Conservation (phyloP, 345 rosid genomes). For the Camelina laxa region DNA sequence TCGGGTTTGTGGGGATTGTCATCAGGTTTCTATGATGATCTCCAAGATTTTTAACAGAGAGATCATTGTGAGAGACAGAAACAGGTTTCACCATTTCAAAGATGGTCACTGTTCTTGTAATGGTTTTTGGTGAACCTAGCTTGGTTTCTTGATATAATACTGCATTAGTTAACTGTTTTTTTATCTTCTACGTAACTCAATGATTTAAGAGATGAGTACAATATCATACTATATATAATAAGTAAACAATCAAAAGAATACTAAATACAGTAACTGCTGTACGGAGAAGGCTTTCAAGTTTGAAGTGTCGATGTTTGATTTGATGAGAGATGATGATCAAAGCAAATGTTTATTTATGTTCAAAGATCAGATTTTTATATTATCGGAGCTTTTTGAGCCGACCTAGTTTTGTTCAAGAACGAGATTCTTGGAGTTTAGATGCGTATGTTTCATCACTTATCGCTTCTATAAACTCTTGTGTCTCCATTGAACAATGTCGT, state of each 20-base stretch:
- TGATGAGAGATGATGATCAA: slow-evolving; percentile 22
- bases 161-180: no score
- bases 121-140: slow-evolving; percentile 58
- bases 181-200: no score
- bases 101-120: slow-evolving; percentile 68
- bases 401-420: slow-evolving; percentile 24
- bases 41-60: slow-evolving; percentile 61
- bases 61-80: slow-evolving; percentile 72
- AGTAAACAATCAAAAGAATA: no score
- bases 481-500: slow-evolving; percentile 45
- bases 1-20: slow-evolving; percentile 79
- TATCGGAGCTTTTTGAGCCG: neutral
- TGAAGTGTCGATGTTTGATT: no score
- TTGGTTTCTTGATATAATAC: neutral
- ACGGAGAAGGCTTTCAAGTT: no score
- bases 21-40: slow-evolving; percentile 60
- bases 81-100: slow-evolving; percentile 51
- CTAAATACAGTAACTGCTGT: no score
- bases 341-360: slow-evolving; percentile 18
- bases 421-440: slow-evolving; percentile 40
- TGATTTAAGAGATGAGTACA: no score
- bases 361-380: neutral
- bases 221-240: no score
- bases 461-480: slow-evolving; percentile 48
- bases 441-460: slow-evolving; percentile 56